Base-by-base conservation (phyloP, 2,329 filamentous ascomycete species). In the Nigrospora osmanthi region DNA sequence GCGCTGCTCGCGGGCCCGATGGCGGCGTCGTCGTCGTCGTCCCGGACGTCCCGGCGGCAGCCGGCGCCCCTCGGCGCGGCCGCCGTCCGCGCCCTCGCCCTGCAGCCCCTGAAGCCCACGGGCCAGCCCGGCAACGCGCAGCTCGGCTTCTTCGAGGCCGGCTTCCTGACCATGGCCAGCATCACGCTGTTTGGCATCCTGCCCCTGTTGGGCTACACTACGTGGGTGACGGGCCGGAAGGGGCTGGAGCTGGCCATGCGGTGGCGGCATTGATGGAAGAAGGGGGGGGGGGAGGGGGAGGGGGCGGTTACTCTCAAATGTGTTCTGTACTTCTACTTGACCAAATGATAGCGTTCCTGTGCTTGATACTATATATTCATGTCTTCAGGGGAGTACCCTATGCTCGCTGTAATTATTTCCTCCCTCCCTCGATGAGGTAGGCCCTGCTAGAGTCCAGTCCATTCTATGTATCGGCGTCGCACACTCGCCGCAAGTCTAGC, bases 121-220 rank as follows among this genome's bases (percentile, higher is more conserved):
- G 61, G 61, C 3, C 61, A 70, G 49, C 58, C 57, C 2, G 50
- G 54, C 30, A 50, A 69, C 44, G 34, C 51, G 46, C 48, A 60
- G 38, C 39, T 73, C 28, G 72, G 71, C 0, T 75, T 72, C 56
- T 75, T 75, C 49, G 69, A 73, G 47, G 67, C 71, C 47, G 72
- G 70, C 0, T 61, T 75, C 32, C 52, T 74, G 4, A 61, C 60
- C 1, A 65, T 65, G 2, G 53, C 55, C 6, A 53, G 59, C 2
- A 38, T 63, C n/a, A 32, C 54, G 6, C 36, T 62, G 41, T 42
- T 39, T 7, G 43, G 47, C 11, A 31, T 52, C 15, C 28, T 52
- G 3, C 47, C 49, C 0, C n/a, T 47, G 16, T 6, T 50, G 14
- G 46, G 48, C 15, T 52, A 50, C 14, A 47, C 43, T 6, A 43